phyloP scores from a whole-genome alignment of 305 asterid genomes.

The Fraxinus latifolia region DNA sequence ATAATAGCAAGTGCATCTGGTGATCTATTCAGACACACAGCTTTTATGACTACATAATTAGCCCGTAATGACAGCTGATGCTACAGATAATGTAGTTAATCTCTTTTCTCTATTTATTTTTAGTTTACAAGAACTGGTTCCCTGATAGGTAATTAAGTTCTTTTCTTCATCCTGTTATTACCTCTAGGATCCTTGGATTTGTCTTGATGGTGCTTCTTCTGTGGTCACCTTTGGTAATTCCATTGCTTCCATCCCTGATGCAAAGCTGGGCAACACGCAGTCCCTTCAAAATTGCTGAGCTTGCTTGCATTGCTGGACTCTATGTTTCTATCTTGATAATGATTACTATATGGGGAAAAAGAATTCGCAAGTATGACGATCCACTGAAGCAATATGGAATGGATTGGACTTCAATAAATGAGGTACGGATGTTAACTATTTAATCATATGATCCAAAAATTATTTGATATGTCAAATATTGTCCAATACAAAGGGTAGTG shows the following conservation, averaged over 20 bases:
- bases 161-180: constrained; percentile 10
- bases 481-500: not conserved
- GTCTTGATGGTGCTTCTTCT: constrained; percentile 80
- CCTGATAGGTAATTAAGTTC: constrained; percentile 12
- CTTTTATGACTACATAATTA: not conserved
- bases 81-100: not conserved
- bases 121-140: constrained; percentile 12
- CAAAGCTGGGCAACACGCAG: constrained; percentile 68
- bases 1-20: not conserved
- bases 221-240: constrained; percentile 87
- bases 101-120: constrained; percentile 7
- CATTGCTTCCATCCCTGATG: constrained; percentile 79
- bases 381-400: constrained; percentile 82
- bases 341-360: constrained; percentile 84
- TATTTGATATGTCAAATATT: not conserved
- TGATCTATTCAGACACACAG: not conserved
- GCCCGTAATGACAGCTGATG: not conserved
- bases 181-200: constrained; percentile 73
- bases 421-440: constrained; percentile 47
- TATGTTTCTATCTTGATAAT: constrained; percentile 61
- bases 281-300: constrained; percentile 62
- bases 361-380: constrained; percentile 76
- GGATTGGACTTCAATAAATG: constrained; percentile 54
- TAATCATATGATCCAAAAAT: constrained; percentile 8
- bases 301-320: constrained; percentile 78